Conservation (phyloP, 257 asterid species). For the Solanum tarapatanum region DNA sequence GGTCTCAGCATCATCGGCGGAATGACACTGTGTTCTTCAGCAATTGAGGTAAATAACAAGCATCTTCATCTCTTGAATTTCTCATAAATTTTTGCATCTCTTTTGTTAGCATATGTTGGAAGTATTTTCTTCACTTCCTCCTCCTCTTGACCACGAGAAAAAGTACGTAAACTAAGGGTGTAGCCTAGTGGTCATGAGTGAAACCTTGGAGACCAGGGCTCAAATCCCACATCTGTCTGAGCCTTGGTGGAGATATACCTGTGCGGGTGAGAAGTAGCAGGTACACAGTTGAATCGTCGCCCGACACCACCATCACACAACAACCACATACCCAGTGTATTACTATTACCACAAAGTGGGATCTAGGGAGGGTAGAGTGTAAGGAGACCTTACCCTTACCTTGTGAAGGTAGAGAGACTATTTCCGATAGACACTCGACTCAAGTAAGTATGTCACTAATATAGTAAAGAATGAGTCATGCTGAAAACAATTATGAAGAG, state of each 20-base stretch:
- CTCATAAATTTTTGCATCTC: not conserved
- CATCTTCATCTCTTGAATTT: not conserved
- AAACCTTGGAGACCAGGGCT: not conserved
- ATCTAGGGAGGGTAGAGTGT: not conserved
- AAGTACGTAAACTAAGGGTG: not conserved
- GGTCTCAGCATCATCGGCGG: constrained; percentile 77
- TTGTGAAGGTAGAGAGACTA: not conserved
- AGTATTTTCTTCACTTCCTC: not conserved
- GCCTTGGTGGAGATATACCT: not conserved
- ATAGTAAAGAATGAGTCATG: not conserved
- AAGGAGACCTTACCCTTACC: not conserved
- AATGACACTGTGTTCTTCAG: constrained; percentile 57
- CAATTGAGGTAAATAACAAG: constrained; percentile 38
- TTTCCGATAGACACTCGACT: not conserved
- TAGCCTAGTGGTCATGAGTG: not conserved
- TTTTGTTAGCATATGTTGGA: not conserved
- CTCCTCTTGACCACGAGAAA: not conserved
- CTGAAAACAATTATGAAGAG: not conserved
- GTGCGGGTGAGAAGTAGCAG: not conserved
- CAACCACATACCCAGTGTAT: accelerated
- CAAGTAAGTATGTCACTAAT: not conserved
- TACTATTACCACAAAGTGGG: not conserved
- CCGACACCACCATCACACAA: not conserved
- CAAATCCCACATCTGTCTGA: not conserved
- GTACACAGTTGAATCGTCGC: not conserved